Percentiles rank a stretch among this genome's conserved stretches.
Conservation (phyloP, 192 early-diverging fungal genomes). For the Backusella westeae region DNA sequence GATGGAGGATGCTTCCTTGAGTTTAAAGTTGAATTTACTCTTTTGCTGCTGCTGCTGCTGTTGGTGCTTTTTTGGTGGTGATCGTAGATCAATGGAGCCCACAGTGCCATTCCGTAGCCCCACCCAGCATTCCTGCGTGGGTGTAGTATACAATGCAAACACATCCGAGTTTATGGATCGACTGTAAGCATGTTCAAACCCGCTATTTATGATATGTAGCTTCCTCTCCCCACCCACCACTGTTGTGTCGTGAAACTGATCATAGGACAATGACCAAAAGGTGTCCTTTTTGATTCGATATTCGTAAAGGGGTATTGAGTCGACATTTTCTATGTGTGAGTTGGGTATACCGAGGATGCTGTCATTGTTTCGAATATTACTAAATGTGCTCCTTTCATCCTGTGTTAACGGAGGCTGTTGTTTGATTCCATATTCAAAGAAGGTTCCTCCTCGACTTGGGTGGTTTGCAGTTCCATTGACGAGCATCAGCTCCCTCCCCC, state of each 20-base stretch:
- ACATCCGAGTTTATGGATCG: neutral
- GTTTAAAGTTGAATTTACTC: neutral
- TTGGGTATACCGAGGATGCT: neutral
- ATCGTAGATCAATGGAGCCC: neutral
- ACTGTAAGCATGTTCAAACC: neutral
- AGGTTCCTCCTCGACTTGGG: neutral
- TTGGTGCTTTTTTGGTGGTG: neutral
- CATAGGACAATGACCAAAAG: neutral
- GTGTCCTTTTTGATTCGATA: neutral
- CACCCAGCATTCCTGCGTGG: neutral
- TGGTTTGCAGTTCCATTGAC: neutral
- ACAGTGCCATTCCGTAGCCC: neutral
- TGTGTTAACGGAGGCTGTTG: neutral
- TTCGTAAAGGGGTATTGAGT: neutral
- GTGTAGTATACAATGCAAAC: neutral
- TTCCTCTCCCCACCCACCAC: neutral
- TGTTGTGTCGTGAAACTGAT: neutral
- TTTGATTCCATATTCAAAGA: neutral
- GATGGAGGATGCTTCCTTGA: neutral
- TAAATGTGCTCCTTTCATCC: neutral
- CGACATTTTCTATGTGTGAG: neutral
- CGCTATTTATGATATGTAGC: neutral
- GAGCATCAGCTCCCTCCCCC: neutral
- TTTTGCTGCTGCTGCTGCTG: neutral
- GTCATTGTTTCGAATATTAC: neutral